phyloP scores from a whole-genome alignment of 192 early-diverging fungal species.

The Mortierella hygrophila region DNA sequence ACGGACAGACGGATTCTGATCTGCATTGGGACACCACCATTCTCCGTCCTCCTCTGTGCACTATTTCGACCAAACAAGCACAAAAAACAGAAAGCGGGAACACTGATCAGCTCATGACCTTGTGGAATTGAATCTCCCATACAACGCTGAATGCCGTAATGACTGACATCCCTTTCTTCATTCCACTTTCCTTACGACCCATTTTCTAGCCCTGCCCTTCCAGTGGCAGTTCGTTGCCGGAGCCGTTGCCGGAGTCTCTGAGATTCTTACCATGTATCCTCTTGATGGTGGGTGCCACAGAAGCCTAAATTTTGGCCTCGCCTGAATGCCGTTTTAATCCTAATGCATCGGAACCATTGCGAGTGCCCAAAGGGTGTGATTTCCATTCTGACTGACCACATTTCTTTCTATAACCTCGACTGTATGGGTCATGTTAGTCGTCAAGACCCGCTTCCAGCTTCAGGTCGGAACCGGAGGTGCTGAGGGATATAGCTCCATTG shows the following conservation, averaged over 20 bases:
- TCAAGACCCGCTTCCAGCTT: slow-evolving; percentile 98
- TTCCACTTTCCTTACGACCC: neutral
- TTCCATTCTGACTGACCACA: neutral
- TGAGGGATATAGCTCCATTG: slow-evolving; percentile 84
- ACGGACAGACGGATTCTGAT: neutral
- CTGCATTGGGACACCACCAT: neutral
- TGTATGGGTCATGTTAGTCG: slow-evolving; percentile 59
- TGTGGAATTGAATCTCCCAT: neutral
- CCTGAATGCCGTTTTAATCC: too few species aligned
- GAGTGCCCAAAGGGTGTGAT: neutral
- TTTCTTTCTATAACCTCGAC: neutral
- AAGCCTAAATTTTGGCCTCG: neutral
- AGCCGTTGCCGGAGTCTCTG: slow-evolving; percentile 88
- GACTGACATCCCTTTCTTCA: slow-evolving; percentile 2
- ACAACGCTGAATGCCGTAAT: neutral
- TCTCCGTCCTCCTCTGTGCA: neutral
- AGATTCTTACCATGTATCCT: slow-evolving; percentile 96
- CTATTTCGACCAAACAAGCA: neutral
- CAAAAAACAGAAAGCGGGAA: neutral
- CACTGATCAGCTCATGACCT: neutral
- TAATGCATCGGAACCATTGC: too few species aligned
- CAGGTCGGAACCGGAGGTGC: slow-evolving; percentile 91
- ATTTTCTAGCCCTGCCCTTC: slow-evolving; percentile 74
- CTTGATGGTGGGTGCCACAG: slow-evolving; percentile 66
- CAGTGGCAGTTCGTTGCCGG: slow-evolving; percentile 83